Base-by-base conservation (phyloP, 495 filamentous ascomycete genomes). In the Neurospora cerealis region DNA sequence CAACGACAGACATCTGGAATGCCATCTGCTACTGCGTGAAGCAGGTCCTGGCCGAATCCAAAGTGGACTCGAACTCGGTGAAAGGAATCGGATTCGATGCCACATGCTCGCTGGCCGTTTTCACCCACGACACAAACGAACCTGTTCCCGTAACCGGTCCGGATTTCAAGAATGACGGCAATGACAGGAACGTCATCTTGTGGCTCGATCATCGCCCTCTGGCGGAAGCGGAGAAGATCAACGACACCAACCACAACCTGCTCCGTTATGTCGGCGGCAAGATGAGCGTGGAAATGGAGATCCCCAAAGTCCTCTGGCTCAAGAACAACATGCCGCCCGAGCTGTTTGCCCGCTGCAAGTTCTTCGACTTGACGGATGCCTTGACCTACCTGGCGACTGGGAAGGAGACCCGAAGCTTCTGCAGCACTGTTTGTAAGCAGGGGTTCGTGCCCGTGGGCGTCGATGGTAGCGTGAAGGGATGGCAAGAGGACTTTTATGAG, bases 251-350 rank as follows among this genome's bases (percentile, higher is more conserved):
- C 70, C 96, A 98, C 84, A 93, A 94, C 76, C 86, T 99, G n/a
- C 88, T 99, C 42, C 90, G 93, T 70, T 99, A 98, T 81, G 95
- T 99, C 6, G 96, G 96, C 69, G 95, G 96, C 46, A 95, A 89
- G 77, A 98, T 99, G 96, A 96, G 93, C 77, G 92, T 97, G 76
- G 96, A 99, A 85, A 99, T 99, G 96, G 96, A 99, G 80, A 94
- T 98, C 36, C 96, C 96, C 34, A 99, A 99, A 79, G 93, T 97
- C 2, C 85, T 98, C 34, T 99, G 96, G 96, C 84, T 99, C 76
- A 98, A 98, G 86, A 96, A 96, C 79, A 87, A 98, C 82, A 98
- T 99, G 96, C 93, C 96, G n/a, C 86, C 90, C 70, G 93, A 96
- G 72, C 85, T 95, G 15, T 99, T 97, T 79, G 89, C 89, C 69